phyloP scores from a whole-genome alignment of 257 asterid genomes.

The Solanum tarapatanum region DNA sequence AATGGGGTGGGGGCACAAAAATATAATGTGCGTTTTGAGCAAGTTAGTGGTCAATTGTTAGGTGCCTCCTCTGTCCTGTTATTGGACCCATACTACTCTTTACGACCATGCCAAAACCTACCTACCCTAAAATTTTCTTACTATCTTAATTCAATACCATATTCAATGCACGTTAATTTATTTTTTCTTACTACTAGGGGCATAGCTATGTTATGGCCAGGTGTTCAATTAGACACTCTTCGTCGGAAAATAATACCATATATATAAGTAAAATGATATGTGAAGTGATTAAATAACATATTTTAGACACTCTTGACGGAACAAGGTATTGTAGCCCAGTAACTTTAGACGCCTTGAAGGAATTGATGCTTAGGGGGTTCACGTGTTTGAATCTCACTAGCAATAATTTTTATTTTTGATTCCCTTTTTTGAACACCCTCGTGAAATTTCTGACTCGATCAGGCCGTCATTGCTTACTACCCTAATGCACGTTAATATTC shows the following conservation, averaged over 20 bases:
- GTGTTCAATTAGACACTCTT: background rate
- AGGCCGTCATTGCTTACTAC: background rate
- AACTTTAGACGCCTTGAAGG: no score
- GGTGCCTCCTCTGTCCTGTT: conserved; percentile 9
- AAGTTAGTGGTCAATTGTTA: conserved; percentile 16
- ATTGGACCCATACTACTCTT: background rate
- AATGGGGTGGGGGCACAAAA: background rate
- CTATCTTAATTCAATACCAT: background rate
- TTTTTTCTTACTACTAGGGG: background rate
- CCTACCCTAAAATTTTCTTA: background rate
- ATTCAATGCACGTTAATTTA: background rate
- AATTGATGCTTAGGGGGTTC: accelerated
- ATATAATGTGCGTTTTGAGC: background rate
- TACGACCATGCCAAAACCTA: background rate
- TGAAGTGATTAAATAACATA: background rate
- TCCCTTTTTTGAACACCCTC: background rate
- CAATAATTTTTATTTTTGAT: no score
- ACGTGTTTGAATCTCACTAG: background rate
- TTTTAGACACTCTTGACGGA: no score
- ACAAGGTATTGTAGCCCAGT: no score
- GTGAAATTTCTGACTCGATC: no score
- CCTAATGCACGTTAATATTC: background rate
- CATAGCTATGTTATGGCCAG: no score
- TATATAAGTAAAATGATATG: no score
- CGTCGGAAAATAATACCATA: no score